Evolutionary conservation across 2,329 filamentous ascomycete genomes (phyloP), one percentile per base, ranked within the genome.

Genomic region (Alternaria infectoria): DNA sequence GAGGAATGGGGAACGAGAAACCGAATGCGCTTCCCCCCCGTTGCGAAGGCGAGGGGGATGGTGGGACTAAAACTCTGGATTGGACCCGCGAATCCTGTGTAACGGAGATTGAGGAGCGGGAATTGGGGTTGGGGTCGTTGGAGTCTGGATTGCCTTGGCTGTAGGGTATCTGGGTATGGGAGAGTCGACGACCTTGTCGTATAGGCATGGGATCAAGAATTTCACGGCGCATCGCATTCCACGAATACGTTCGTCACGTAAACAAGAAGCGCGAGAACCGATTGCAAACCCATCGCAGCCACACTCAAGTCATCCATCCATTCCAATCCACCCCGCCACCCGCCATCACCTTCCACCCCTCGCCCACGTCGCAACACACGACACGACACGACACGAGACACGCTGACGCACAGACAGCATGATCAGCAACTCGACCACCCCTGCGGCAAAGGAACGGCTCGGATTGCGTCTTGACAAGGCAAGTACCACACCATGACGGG

Each of bases 351-450:
- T 17, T 40, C 32, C 32, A 36, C 32, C 32, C 32, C 32, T 36
- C 32, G 15, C 15, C 32, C 36, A 40, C 36, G n/a, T 17, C 36
- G 15, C 36, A 40, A 40, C 36, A 36, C 49, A 52, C 36, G 49
- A 36, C 49, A 15, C 36, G 49, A 36, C 49, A 15, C 28, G 30
- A 52, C 28, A 36, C 49, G 49, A 52, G 49, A 56, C 54, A 56
- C 43, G 43, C 44, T 56, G 43, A 56, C 43, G 54, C 54, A 56
- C 43, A 56, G 55, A 45, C 19, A 50, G 55, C 45, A 32, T 50
- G 44, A 57, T 57, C 55, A 43, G 23, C 44, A 57, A 30, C 6
- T 21, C 28, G 25, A 50, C 26, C 54, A 56, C 28, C 55, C 45
- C 45, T 57, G 55, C 45, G 40, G 55, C 32, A 17, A 44, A 36